Base-by-base conservation (phyloP, 2,329 filamentous ascomycete genomes). In the Epichloe scottii region DNA sequence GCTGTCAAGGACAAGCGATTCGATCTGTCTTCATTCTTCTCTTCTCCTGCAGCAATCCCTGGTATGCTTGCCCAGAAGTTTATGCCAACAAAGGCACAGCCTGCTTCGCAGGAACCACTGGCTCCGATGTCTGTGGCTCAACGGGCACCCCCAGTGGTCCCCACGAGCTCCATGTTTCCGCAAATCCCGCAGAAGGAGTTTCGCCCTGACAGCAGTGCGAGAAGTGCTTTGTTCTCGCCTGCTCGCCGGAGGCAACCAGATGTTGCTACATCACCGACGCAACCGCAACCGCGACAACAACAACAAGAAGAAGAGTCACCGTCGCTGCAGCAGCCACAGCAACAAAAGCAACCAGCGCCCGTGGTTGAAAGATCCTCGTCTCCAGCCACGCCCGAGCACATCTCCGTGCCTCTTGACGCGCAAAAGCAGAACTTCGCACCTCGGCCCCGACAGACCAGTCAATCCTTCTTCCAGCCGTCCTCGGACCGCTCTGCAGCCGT, bases 1-100 rank as follows among this genome's bases (percentile, higher is more conserved):
- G 59, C 54, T 3, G 57, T 56, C 10, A 66, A 65, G 48, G 55
- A 62, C 6, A 66, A 59, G 38, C 64, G 64, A 21, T 72, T 75
- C 49, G 72, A 79, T 49, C 65, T 81, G 2, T 70, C 74, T 5
- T 68, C 70, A 7, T 81, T 81, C 60, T 81, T 81, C 59, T 81
- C 78, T 0, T 81, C 78, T 3, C 77, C 78, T 1, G 71, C 72
- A 4, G 59, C 63, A 1, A 62, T 71, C 39, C 66, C 67, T 19
- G 64, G 60, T 26, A 62, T 64, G 55, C 45, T 68, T 37, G 64
- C 59, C 2, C 58, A 61, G 5, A 66, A 66, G 49, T 51, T 65
- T 12, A 58, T 63, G n/a, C 58, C 62, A 15, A 50, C 51, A 8
- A 63, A 59, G 51, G 52, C 45, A 57, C n/a, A 51, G 35, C 10